Conservation (phyloP, 192 early-diverging fungal species). For the Coemansia nantahalensis region DNA sequence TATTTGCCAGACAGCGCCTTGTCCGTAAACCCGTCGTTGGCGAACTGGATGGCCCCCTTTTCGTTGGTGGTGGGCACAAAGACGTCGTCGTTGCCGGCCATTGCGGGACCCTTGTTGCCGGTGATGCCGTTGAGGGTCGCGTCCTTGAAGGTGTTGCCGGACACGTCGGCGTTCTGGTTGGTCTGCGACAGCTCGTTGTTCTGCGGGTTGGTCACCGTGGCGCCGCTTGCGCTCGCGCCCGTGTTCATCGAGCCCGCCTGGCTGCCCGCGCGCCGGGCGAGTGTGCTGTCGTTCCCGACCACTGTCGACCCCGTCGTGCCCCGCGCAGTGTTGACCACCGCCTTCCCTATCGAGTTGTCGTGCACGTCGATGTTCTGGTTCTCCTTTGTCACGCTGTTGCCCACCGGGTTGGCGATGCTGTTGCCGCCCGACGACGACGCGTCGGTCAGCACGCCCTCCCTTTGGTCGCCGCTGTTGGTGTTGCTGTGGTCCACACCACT, state of each 20-base stretch:
- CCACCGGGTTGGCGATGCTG: slow-evolving; percentile 11
- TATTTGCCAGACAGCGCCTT: too few species aligned
- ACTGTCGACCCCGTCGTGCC: slow-evolving; percentile 6
- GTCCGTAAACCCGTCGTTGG: slow-evolving; percentile 21
- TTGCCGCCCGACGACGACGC: slow-evolving; percentile 8
- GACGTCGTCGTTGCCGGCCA: slow-evolving; percentile 15
- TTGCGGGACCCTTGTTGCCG: slow-evolving; percentile 13
- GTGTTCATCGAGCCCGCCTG: slow-evolving; percentile 11
- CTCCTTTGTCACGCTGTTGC: slow-evolving; percentile 9
- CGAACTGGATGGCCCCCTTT: slow-evolving; percentile 27
- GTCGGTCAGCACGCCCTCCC: slow-evolving; percentile 16
- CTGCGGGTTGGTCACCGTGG: slow-evolving; percentile 12
- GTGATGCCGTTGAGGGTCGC: slow-evolving; percentile 12
- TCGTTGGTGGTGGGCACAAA: slow-evolving; percentile 17
- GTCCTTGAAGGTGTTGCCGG: slow-evolving; percentile 15
- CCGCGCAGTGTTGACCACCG: slow-evolving; percentile 6
- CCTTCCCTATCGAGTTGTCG: slow-evolving; percentile 19
- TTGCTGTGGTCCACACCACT: slow-evolving; percentile 6
- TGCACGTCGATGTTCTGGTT: slow-evolving; percentile 19
- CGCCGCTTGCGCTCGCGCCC: slow-evolving; percentile 9
- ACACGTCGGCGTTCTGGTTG: slow-evolving; percentile 16
- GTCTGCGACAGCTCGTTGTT: slow-evolving; percentile 17
- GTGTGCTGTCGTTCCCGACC: slow-evolving; percentile 18
- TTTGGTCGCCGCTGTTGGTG: slow-evolving; percentile 19
- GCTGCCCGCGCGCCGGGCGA: background rate